These are phyloP conservation scores for Prinsepia uniflora DNA, from an alignment of 306 rosid genomes.

Conservation along the genomic window DNA sequence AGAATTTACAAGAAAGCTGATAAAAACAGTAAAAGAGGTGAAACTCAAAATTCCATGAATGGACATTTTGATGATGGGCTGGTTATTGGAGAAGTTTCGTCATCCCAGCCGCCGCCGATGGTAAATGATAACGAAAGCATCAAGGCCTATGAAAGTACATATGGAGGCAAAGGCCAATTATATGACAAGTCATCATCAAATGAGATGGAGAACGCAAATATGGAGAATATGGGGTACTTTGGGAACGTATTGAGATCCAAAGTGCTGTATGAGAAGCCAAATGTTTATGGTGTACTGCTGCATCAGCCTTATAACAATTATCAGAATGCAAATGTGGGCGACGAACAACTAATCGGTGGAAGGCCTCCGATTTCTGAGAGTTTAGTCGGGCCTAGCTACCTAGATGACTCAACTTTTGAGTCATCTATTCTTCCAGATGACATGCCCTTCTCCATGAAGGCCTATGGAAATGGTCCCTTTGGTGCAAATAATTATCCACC, in stretches of 20 bases:
- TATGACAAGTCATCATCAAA: too few species aligned
- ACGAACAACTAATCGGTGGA: neutral
- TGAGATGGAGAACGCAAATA: neutral
- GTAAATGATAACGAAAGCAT: too few species aligned
- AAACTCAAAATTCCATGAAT: neutral
- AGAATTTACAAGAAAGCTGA: slow-evolving; percentile 12
- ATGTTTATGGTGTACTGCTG: neutral
- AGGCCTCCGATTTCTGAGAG: slow-evolving; percentile 1
- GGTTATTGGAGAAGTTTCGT: neutral
- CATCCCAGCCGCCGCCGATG: too few species aligned
- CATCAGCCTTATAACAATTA: neutral
- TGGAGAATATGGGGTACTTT: too few species aligned
- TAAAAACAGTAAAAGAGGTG: neutral
- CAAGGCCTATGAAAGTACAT: too few species aligned
- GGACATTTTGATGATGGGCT: neutral
- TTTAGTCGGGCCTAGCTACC: neutral
- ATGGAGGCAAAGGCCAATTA: too few species aligned
- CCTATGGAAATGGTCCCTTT: neutral
- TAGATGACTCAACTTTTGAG: neutral
- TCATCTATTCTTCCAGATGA: neutral
- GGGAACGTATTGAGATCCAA: neutral
- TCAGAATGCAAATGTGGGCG: neutral
- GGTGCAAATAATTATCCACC: neutral
- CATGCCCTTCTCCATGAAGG: neutral
- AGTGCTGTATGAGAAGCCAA: too few species aligned